Conservation (phyloP, 345 rosid species). For the Gossypium ekmanianum region DNA sequence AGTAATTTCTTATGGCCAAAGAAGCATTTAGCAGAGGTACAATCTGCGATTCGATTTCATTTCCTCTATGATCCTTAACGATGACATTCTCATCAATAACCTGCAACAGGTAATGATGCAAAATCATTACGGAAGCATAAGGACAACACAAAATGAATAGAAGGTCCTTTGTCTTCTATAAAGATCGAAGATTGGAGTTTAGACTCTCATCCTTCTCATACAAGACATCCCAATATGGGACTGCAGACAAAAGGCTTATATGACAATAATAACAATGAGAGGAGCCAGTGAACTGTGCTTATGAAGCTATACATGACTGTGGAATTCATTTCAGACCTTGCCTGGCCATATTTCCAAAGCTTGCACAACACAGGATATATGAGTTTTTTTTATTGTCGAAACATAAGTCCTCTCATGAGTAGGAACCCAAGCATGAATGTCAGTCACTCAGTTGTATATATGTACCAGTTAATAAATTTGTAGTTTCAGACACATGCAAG, state of each 20-base stretch:
- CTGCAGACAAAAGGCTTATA: background rate
- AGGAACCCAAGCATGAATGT: background rate
- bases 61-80: conserved; percentile 54
- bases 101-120: conserved; percentile 29
- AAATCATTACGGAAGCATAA: background rate
- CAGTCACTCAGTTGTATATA: background rate
- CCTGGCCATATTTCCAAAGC: background rate
- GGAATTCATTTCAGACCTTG: background rate
- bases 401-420: background rate
- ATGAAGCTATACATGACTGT: background rate
- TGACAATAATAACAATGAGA: background rate
- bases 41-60: conserved; percentile 54
- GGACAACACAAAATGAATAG: background rate
- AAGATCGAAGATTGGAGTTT: background rate
- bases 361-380: background rate
- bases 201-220: background rate
- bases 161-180: background rate
- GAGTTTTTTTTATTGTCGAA: background rate
- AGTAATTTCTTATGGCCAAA: conserved; percentile 34
- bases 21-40: conserved; percentile 44
- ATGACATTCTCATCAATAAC: conserved; percentile 39
- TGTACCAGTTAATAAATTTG: background rate
- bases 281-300: background rate
- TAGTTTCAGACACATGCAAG: background rate
- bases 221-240: background rate